Evolutionary conservation across 2,329 filamentous ascomycete species (phyloP), one percentile per base, ranked within the genome.

Genomic region (Cercospora janseana): DNA sequence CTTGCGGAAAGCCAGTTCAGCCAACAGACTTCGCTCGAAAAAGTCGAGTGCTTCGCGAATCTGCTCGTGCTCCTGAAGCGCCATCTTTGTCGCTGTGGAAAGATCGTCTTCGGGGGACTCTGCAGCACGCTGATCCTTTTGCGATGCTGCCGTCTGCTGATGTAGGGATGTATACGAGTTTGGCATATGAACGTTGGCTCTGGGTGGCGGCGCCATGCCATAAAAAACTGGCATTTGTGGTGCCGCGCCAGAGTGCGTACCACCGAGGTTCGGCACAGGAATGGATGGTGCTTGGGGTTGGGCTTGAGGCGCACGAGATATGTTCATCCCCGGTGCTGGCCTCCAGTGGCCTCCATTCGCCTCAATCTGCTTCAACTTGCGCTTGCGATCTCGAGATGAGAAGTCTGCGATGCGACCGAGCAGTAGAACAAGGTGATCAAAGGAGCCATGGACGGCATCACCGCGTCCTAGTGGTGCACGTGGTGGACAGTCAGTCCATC

Each of bases 401-500:
- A 95, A 97, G 59, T 87, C 82, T 46, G 86, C 81, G 10, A 95
- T 75, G 2, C 93, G 83, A 6, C 83, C 90, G 18, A 96, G 77
- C 1, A 97, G 73, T 3, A 97, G 77, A 35, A 94, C 79, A 4
- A 96, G 72, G 66, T 96, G 89, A 66, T 98, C 93, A 58, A 88
- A 89, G 0, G 89, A 89, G 29, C 90, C 93, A 63, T 92, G 94
- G 18, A 92, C 80, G 7, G 88, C 86, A 63, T 91, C 86, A 4
- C 86, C 72, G 54, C 80, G 83, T 13, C 88, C 89, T 34, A 95
- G 77, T 1, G 86, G 85, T 7, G 87, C 87, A 63, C 93, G 79
- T 3, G 93, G 93, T 29, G 88, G 88, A 63, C 90, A 95, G 63
- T 92, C 85, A n/a, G 82, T 83, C 88, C 89, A 95, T 55, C 80